Conservation (phyloP, 2,329 filamentous ascomycete species). For the Penicillium sp. region DNA sequence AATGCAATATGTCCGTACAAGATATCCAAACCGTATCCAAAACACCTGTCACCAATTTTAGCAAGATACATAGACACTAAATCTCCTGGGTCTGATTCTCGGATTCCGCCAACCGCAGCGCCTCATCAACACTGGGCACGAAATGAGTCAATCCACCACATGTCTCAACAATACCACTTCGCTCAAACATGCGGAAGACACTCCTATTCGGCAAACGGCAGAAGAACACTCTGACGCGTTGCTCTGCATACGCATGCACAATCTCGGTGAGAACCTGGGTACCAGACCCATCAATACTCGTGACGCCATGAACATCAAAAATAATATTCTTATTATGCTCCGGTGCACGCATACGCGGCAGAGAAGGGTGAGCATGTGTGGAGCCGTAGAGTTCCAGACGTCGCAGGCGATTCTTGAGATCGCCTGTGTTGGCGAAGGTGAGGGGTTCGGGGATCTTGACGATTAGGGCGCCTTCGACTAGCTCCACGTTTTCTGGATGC, state of each 20-base stretch:
- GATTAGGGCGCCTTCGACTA: slow-evolving; percentile 83
- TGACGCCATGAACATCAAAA: slow-evolving; percentile 97
- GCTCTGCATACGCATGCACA: slow-evolving; percentile 66
- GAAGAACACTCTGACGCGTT: slow-evolving; percentile 55
- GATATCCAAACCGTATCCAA: background rate
- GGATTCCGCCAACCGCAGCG: slow-evolving; percentile 68
- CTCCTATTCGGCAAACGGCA: slow-evolving; percentile 47
- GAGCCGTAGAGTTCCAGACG: slow-evolving; percentile 88
- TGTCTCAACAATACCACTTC: slow-evolving; percentile 74
- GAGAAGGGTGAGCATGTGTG: slow-evolving; percentile 69
- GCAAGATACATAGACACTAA: slow-evolving; percentile 5
- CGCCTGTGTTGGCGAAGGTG: slow-evolving; percentile 93
- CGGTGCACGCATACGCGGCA: slow-evolving; percentile 67
- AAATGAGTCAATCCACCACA: slow-evolving; percentile 72
- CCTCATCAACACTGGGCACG: slow-evolving; percentile 73
- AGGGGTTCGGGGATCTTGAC: slow-evolving; percentile 96
- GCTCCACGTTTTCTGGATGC: slow-evolving; percentile 66
- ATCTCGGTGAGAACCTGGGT: slow-evolving; percentile 88
- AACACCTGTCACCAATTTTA: background rate
- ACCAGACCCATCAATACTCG: slow-evolving; percentile 83
- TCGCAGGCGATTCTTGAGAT: slow-evolving; percentile 72
- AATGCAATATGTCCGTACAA: background rate
- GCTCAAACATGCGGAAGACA: slow-evolving; percentile 64
- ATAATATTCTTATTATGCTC: slow-evolving; percentile 86
- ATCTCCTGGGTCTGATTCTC: slow-evolving; percentile 46